Evolutionary conservation across 106 monocot genomes (phyloP), one percentile per base, ranked within the genome.

Genomic region (Gastrodia elata): DNA sequence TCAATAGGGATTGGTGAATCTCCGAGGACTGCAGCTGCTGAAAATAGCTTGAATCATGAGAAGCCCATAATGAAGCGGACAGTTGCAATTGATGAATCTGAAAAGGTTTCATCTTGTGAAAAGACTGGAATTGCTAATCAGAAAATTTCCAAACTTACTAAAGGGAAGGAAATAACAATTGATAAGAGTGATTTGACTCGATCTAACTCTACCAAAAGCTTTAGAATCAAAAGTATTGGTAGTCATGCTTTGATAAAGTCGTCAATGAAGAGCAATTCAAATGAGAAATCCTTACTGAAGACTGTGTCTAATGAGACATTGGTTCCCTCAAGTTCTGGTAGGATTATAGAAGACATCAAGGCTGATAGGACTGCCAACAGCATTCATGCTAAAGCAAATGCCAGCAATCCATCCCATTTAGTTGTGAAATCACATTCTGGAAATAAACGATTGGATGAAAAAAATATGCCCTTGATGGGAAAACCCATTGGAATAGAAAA

Each of bases 371-470:
- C 67, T 38, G 37, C 38, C 37, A 35, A 67, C n/a, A 67, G 27
- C 36, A 35, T 35, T 67, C 67, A 67, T 37, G 38, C 38, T 67
- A 67, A 67, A 67, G 5, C 67, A 67, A 67, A 67, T 67, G 34
- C 67, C 38, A 67, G 16, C 10, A 67, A 11, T 27, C 67, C 16
- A 11, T 20, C 67, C 35, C 20, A 24, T 67, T 67, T 38, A 11
- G 20, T 67, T 35, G 37, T 38, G 11, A 67, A 38, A 38, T 38
- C 67, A 67, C 67, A 67, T 37, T 38, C 27, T 67, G 67, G 37
- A 67, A 67, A 27, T 38, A 67, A 67, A 22, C 67, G 27, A 67
- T 5, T n/a, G 37, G 37, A 67, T 67, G 27, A 67, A n/a, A 38
- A 37, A 20, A 20, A n/a, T 38, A 67, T 6, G 35, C 18, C 37